These are phyloP conservation scores for Alternaria alternata DNA, from an alignment of 2,329 filamentous ascomycete genomes.

Conservation along the genomic window DNA sequence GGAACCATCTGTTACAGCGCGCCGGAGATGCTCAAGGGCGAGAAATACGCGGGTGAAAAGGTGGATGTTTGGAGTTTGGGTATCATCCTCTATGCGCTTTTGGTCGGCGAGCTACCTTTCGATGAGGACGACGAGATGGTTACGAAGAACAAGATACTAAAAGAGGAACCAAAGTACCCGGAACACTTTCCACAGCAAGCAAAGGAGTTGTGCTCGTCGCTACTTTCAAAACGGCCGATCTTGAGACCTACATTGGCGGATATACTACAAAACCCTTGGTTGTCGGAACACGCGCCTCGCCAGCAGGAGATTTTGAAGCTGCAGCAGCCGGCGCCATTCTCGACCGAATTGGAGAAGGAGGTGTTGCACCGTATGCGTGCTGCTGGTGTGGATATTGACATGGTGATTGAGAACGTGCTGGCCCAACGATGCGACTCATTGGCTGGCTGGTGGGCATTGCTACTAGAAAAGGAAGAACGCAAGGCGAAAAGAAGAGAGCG, in stretches of 20 bases:
- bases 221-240: conserved; percentile 92
- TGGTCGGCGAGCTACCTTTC: conserved; percentile 88
- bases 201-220: conserved; percentile 74
- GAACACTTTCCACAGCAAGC: conserved; percentile 81
- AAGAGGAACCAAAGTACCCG: conserved; percentile 84
- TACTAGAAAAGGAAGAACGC: conserved; percentile 92
- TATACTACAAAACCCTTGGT: conserved; percentile 86
- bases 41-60: conserved; percentile 97
- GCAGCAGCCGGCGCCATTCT: conserved; percentile 81
- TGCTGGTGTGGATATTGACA: conserved; percentile 92
- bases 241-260: conserved; percentile 83
- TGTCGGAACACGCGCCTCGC: conserved; percentile 83
- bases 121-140: conserved; percentile 93
- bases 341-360: conserved; percentile 86
- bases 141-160: conserved; percentile 85
- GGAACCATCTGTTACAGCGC: conserved; percentile 98
- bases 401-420: conserved; percentile 92
- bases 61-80: conserved; percentile 95
- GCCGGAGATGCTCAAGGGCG: conserved; percentile 97
- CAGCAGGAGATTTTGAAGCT: conserved; percentile 90
- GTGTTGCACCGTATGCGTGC: conserved; percentile 91
- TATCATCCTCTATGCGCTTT: conserved; percentile 82
- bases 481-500: conserved; percentile 82
- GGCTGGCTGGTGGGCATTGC: conserved; percentile 93
- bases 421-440: conserved; percentile 88